Evolutionary conservation across 352 stramenopile genomes (phyloP).

Genomic region (Globisporangium cederbergense): DNA sequence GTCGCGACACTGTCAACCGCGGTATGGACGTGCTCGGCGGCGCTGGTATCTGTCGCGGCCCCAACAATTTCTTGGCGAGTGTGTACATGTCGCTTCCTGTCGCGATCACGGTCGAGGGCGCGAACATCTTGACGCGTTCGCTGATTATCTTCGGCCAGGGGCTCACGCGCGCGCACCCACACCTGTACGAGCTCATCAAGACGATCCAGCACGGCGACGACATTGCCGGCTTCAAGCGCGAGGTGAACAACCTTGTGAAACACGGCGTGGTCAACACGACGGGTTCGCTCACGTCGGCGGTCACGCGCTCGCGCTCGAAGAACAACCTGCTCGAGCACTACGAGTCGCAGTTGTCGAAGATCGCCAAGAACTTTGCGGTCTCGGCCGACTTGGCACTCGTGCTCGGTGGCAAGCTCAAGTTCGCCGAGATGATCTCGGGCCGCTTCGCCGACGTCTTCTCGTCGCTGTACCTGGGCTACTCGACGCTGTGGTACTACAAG

Average conservation of each 20-base stretch:
- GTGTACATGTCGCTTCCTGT: constrained; percentile 96
- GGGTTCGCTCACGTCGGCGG: constrained; percentile 83
- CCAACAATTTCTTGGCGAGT: constrained; percentile 96
- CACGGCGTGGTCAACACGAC: constrained; percentile 93
- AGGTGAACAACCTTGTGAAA: constrained; percentile 93
- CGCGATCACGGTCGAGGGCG: constrained; percentile 97
- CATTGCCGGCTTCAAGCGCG: constrained; percentile 90
- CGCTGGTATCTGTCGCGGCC: constrained; percentile 95
- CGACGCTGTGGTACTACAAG: constrained; percentile 96
- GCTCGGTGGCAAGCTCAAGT: constrained; percentile 97
- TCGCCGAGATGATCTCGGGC: constrained; percentile 97
- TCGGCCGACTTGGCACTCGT: constrained; percentile 95
- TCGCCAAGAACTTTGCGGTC: constrained; percentile 97
- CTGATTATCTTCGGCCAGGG: constrained; percentile 98
- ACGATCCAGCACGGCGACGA: constrained; percentile 95
- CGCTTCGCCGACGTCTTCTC: constrained; percentile 96
- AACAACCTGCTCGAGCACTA: constrained; percentile 93
- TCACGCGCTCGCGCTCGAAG: constrained; percentile 92
- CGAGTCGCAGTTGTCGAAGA: constrained; percentile 95
- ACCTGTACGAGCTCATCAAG: constrained; percentile 97
- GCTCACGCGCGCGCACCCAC: constrained; percentile 95
- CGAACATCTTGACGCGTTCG: constrained; percentile 97
- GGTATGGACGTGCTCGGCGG: constrained; percentile 97
- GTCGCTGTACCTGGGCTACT: constrained; percentile 97
- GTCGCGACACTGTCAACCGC: constrained; percentile 93